Base-by-base conservation (phyloP, 1,284 basidiomycete genomes). In the Fistulinella cinereoalba region DNA sequence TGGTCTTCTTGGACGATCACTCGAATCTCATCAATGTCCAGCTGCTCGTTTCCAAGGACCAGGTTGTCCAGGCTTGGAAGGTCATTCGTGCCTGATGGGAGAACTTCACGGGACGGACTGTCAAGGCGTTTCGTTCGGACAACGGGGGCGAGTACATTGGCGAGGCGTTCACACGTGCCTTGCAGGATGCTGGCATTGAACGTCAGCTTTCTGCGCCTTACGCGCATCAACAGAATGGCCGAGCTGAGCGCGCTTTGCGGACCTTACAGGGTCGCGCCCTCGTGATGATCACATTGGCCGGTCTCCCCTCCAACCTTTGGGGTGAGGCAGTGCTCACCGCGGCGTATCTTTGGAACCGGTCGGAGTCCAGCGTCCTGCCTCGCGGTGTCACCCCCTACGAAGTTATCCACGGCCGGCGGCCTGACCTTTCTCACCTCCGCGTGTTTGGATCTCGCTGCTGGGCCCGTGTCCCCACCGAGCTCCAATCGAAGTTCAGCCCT, bases 391-490 rank as follows among this genome's bases (percentile, higher is more conserved):
- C 24, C 10, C 37, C 38, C 16, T 45, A 27, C 4, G 18, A 45
- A 18, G n/a, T 45, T 11, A 1, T 45, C 11, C 19, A 45, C 18
- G 37, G 23, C 5, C 3, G 18, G 6, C n/a, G 40, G 13, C 44
- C 44, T 33, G 44, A 45, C 11, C 16, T 33, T 4, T 33, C 16
- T 13, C 32, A 33, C 11, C 32, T 33, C 19, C 16, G 32, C 4
- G 27, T 45, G 15, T 45, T 45, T 19, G 37, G 44, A 0, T 32
- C 37, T n/a, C n/a, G 9, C 4, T 45, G 44, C 29, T 45, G 37
- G 31, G 37, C 44, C 12, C 16, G 23, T 18, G 24, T 45, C 8
- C 37, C 37, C 8, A 15, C 29, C 0, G 29, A 45, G 13, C n/a
- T 45, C 7, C 43, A 44, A 15, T 13, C 28, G 22, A 44, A 44